Evolutionary conservation across 257 asterid species (phyloP).

Genomic region (Gentiana straminea): DNA sequence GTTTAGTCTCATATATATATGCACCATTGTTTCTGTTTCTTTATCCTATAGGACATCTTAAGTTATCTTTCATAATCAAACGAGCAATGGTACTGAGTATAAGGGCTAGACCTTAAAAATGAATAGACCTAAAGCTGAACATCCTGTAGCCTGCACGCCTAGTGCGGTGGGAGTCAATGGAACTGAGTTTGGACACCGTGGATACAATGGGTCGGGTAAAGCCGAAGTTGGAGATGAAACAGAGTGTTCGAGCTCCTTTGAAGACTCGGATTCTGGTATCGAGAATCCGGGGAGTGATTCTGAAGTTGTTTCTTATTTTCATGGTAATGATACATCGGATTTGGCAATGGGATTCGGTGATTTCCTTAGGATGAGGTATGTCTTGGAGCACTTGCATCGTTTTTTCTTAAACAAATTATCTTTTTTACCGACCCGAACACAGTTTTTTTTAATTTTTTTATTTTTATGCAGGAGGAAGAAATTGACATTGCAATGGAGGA

Average conservation of each 20-base stretch:
- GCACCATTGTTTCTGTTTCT: no score
- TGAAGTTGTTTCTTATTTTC: conserved; percentile 34
- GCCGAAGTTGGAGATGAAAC: conserved; percentile 40
- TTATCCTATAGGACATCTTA: no score
- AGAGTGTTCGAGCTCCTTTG: conserved; percentile 76
- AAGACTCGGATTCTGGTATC: conserved; percentile 32
- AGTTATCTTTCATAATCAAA: no score
- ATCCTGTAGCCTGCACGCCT: conserved; percentile 19
- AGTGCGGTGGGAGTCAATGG: conserved; percentile 33
- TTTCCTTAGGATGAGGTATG: conserved; percentile 35
- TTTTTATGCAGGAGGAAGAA: conserved; percentile 42
- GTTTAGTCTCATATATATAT: no score
- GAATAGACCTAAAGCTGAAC: conserved; percentile 13
- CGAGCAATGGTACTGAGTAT: conserved; percentile 1
- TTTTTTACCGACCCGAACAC: neutral
- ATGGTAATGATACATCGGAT: conserved; percentile 28
- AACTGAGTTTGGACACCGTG: conserved; percentile 26
- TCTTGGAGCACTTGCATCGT: no score
- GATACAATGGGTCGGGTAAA: conserved; percentile 19
- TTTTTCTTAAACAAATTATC: neutral
- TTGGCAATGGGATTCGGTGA: conserved; percentile 26
- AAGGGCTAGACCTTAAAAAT: conserved; percentile 16
- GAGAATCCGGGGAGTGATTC: conserved; percentile 28
- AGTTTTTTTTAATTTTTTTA: no score
- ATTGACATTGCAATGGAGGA: conserved; percentile 64